phyloP scores from a whole-genome alignment of 2,329 filamentous ascomycete genomes.

The Xylariales sp. region DNA sequence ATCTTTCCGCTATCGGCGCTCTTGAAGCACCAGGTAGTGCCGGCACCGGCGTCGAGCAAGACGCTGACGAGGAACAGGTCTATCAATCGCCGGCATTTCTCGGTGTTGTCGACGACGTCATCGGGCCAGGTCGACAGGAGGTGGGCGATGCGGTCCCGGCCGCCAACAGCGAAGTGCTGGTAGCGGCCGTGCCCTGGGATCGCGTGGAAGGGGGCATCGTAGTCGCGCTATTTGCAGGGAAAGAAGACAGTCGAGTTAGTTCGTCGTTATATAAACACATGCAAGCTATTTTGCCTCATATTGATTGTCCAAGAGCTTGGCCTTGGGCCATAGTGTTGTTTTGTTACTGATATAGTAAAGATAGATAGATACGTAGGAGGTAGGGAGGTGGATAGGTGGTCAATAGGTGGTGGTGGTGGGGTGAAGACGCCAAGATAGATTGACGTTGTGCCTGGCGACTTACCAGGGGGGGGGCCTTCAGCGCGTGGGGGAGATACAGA shows the following conservation, averaged over 20 bases:
- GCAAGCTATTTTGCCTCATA: neutral
- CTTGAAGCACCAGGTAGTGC: conserved; percentile 91
- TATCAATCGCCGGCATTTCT: conserved; percentile 61
- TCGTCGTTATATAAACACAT: neutral
- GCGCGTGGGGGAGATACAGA: conserved; percentile 12
- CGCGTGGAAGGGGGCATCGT: conserved; percentile 51
- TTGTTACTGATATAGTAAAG: neutral
- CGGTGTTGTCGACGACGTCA: conserved; percentile 54
- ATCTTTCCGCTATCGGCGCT: conserved; percentile 86
- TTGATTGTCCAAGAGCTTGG: neutral
- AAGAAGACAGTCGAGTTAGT: neutral
- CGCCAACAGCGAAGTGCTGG: conserved; percentile 72
- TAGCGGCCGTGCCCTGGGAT: conserved; percentile 69
- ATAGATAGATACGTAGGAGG: too few species aligned
- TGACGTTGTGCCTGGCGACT: conserved; percentile 4
- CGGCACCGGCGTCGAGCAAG: conserved; percentile 87
- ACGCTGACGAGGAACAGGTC: conserved; percentile 79
- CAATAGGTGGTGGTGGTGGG: neutral
- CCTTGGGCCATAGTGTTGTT: neutral
- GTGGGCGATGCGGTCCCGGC: conserved; percentile 57
- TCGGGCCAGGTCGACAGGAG: conserved; percentile 46
- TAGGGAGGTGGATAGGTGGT: neutral
- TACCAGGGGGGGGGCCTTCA: conserved; percentile 13
- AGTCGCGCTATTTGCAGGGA: conserved; percentile 50
- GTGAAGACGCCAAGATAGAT: conserved; percentile 22